These are phyloP conservation scores for Penicillium arizonense DNA, from an alignment of 495 filamentous ascomycete genomes.

Conservation along the genomic window DNA sequence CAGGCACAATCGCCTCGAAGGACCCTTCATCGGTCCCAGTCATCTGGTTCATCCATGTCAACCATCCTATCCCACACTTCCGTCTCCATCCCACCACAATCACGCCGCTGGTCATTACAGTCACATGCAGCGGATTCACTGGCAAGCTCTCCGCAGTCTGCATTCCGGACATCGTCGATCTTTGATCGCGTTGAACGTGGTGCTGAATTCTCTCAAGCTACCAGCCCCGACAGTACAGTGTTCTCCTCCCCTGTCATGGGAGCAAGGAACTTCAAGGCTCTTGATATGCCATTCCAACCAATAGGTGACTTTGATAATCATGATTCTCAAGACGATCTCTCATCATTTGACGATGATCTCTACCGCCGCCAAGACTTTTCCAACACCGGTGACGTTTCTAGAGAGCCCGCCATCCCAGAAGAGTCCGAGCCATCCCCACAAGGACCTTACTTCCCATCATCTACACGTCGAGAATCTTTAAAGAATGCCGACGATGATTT, in stretches of 20 bases:
- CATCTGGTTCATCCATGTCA: constrained; percentile 50
- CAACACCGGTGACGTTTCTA: constrained; percentile 12
- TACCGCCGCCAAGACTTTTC: constrained; percentile 13
- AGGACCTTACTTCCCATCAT: constrained; percentile 6
- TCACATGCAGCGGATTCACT: constrained; percentile 69
- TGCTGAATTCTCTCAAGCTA: constrained; percentile 62
- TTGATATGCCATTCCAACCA: constrained; percentile 53
- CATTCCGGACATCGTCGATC: constrained; percentile 67
- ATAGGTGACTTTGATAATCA: constrained; percentile 27
- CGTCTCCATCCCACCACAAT: constrained; percentile 54
- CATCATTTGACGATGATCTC: constrained; percentile 23
- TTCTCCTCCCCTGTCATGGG: constrained; percentile 47
- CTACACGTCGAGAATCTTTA: neutral
- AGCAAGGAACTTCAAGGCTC: constrained; percentile 48
- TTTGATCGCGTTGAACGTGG: constrained; percentile 67
- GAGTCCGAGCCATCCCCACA: constrained; percentile 35
- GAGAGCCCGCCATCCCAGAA: constrained; percentile 41
- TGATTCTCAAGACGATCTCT: constrained; percentile 11
- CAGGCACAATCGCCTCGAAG: constrained; percentile 42
- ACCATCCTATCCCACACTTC: constrained; percentile 64
- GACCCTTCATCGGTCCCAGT: constrained; percentile 37
- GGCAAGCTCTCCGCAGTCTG: constrained; percentile 79
- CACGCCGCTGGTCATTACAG: constrained; percentile 63
- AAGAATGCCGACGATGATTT: constrained; percentile 9
- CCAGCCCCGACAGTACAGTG: constrained; percentile 69